Evolutionary conservation across 1,284 basidiomycete genomes (phyloP), one percentile per base, ranked within the genome.

Genomic region (Megacollybia platyphylla): DNA sequence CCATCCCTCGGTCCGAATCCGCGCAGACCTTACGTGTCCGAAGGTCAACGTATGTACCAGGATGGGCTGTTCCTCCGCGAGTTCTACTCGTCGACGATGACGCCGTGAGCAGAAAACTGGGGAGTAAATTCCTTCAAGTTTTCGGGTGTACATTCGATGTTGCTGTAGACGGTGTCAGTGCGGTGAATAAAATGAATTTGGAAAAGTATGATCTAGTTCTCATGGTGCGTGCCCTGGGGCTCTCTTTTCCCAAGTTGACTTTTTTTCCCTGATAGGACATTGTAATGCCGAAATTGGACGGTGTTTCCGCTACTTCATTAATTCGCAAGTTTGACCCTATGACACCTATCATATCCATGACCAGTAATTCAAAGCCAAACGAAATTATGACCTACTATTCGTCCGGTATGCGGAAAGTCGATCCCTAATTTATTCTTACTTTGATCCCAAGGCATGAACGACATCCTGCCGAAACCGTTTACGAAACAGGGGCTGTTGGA

Each of bases 311-410:
- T 7, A 97, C 93, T 35, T 89, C 83, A 42, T 63, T 97, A 52
- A 97, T 97, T 53, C 73, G 93, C 10, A 87, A 92, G 63, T 97
- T 97, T 55, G 92, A 97, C 63, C 79, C 80, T 46, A 82, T 80
- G 67, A 97, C 93, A 39, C 93, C 93, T 2, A 96, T 96, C 59
- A 96, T 97, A 54, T 92, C 87, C 10, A 96, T 97, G 91, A 96
- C 91, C 43, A 85, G 81, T 55, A 96, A 94, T 59, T 89, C 87
- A 42, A 86, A 87, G 51, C 91, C 92, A 15, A 80, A 80, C 54
- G 88, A 94, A 55, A 80, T 94, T 51, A 79, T 91, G 73, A 88
- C 81, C n/a, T 94, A 93, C 58, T 89, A 88, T 62, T 83, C 81
- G 7, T 79, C 79, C 35, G 85, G 75, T 68, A 41, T 31, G 64